A percentile compares a stretch with the other conserved stretches of the same genome.
Conservation (phyloP, 257 asterid species). For the Coffea eugenioides region DNA sequence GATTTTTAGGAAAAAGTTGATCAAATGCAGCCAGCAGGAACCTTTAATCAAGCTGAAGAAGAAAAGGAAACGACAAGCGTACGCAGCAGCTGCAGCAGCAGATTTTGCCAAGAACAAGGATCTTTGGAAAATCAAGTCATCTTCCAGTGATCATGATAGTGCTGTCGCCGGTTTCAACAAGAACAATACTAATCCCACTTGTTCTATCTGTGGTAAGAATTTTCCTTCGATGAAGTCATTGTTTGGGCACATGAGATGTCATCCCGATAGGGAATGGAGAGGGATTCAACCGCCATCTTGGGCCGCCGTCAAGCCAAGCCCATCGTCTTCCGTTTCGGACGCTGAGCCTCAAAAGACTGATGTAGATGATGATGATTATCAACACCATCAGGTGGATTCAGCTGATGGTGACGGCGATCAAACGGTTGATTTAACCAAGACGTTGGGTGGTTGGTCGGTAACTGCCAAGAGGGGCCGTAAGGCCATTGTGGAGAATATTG, state of each 20-base stretch:
- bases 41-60: constrained; percentile 21
- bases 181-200: constrained; percentile 11
- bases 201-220: constrained; percentile 39
- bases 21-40: background rate
- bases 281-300: constrained; percentile 50
- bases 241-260: constrained; percentile 68
- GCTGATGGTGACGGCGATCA: background rate
- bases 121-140: background rate
- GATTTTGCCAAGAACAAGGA: constrained; percentile 10
- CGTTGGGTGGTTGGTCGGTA: constrained; percentile 45
- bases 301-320: constrained; percentile 6
- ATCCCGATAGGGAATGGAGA: constrained; percentile 60
- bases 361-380: background rate
- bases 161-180: background rate
- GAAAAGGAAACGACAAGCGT: constrained; percentile 14
- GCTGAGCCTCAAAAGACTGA: constrained; percentile 3
- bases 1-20: constrained; percentile 18
- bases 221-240: constrained; percentile 52
- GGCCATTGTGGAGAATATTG: background rate
- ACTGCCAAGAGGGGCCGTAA: constrained; percentile 63
- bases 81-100: background rate
- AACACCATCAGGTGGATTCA: constrained; percentile 1
- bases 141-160: background rate
- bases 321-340: constrained; percentile 23
- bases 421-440: constrained; percentile 17